phyloP scores from a whole-genome alignment of 169 alveolate species.

The Plasmodium relictum region DNA sequence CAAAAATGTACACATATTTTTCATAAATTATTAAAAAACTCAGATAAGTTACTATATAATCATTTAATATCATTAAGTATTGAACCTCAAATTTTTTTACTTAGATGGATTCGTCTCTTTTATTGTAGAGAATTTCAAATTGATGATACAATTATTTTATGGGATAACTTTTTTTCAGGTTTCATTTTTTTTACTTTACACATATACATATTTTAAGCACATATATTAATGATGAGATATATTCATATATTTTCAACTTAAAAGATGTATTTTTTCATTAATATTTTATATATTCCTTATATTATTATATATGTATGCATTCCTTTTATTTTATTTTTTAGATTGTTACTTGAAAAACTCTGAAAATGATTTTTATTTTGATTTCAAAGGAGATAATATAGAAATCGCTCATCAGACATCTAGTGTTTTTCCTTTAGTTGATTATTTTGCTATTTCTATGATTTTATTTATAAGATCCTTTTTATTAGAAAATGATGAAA shows the following conservation, averaged over 20 bases:
- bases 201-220: background rate
- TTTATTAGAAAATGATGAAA: conserved; percentile 59
- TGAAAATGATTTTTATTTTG: conserved; percentile 5
- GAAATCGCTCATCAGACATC: conserved; percentile 50
- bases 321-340: conserved; percentile 12
- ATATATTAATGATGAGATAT: background rate
- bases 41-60: conserved; percentile 77
- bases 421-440: conserved; percentile 37
- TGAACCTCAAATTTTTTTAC: conserved; percentile 85
- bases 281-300: background rate
- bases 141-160: conserved; percentile 81
- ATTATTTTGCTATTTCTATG: conserved; percentile 63
- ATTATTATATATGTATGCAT: background rate
- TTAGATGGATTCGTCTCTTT: conserved; percentile 89
- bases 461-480: conserved; percentile 51
- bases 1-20: conserved; percentile 85
- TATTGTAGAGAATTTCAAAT: conserved; percentile 87
- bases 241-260: too few relatives aligned
- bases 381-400: conserved; percentile 39
- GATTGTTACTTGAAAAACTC: conserved; percentile 50
- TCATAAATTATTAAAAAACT: conserved; percentile 78
- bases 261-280: background rate
- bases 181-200: background rate
- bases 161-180: conserved; percentile 84
- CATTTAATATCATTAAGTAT: conserved; percentile 81